phyloP scores from a whole-genome alignment of 306 rosid genomes.

The Geum urbanum region DNA sequence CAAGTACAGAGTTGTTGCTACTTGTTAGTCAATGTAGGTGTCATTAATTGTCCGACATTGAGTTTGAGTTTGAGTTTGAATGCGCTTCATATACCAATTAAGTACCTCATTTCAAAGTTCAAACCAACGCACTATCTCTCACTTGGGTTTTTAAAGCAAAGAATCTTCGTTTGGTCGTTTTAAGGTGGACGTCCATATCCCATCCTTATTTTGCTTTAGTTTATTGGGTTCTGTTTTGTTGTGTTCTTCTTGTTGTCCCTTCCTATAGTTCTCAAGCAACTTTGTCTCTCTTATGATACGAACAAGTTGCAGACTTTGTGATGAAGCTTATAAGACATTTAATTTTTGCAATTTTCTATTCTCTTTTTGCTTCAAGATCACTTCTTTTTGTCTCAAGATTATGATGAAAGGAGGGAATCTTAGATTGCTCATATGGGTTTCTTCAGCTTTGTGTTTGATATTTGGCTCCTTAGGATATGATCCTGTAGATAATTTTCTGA shows the following conservation, averaged over 20 bases:
- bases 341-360: background rate
- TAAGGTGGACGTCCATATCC: constrained; percentile 17
- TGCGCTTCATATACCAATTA: background rate
- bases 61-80: background rate
- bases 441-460: constrained; percentile 27
- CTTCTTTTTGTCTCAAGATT: background rate
- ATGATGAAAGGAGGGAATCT: constrained; percentile 26
- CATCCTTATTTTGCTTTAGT: background rate
- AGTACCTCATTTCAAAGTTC: background rate
- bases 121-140: constrained; percentile 7
- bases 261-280: too few relatives aligned
- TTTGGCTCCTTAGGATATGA: constrained; percentile 35
- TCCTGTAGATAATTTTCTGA: constrained; percentile 34
- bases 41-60: background rate
- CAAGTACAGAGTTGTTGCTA: background rate
- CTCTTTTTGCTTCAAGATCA: background rate
- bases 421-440: constrained; percentile 29
- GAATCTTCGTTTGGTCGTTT: background rate
- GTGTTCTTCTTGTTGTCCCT: background rate
- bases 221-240: constrained; percentile 21
- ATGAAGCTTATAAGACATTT: background rate
- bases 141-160: constrained; percentile 3
- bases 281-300: background rate
- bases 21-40: background rate
- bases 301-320: background rate